Evolutionary conservation across 116 monocot genomes (phyloP), one percentile per base, ranked within the genome.

Genomic region (Thalassia testudinum): DNA sequence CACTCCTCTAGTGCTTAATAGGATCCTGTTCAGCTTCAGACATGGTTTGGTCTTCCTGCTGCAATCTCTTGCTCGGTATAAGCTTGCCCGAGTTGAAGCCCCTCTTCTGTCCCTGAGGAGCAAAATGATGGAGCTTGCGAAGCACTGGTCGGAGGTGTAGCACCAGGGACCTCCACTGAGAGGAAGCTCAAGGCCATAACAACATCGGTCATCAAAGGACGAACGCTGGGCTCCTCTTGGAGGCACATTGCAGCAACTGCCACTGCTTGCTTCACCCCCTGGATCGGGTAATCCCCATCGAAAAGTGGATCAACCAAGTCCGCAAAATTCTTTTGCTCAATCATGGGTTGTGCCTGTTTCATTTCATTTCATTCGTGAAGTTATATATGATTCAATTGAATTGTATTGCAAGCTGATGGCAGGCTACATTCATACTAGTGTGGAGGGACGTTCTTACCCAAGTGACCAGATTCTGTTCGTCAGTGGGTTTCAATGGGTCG

Each of bases 401-500:
- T 40, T 8, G 14, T 7, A 14, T 40, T 14, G 40, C 15, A 20
- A 45, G 15, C 4, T 15, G 19, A 20, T 40, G 15, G 4, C 7
- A 45, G 45, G 4, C 5, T 45, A 20, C 15, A 45, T 7, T 16
- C 18, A n/a, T 20, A 15, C 2, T n/a, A 5, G 7, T n/a, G 15
- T 2, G 19, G 15, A 4, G 18, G 15, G 19, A 4, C 4, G 15
- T 20, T 16, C 61, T 50, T 61, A 61, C 78, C 83, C 77, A 80
- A 38, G 69, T 64, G 27, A 80, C 76, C 22, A 80, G 64, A 76
- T 65, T 68, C 37, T 80, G 80, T 26, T 80, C 76, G 27, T 67
- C 69, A 24, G 44, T 24, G 44, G 69, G 66, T 25, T 65, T 51
- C 1, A 58, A 58, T 28, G 67, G 63, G 30, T 80, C 80, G 28